Conservation (phyloP, 2,329 filamentous ascomycete genomes). For the Fusarium neocosmosporiellum region DNA sequence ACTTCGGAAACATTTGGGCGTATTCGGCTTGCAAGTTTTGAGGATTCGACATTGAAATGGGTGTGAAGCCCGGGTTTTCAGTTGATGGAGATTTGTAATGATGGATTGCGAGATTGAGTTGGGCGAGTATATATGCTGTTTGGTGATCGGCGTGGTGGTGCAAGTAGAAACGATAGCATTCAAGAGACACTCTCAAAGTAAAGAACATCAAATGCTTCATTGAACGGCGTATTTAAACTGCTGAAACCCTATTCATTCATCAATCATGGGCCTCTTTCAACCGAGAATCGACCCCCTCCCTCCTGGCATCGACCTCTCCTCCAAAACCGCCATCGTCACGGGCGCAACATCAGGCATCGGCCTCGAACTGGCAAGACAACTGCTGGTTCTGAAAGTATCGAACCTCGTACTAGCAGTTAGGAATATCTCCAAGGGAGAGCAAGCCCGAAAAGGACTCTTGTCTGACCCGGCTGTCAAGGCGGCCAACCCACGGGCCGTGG, state of each 20-base stretch:
- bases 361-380: slow-evolving; percentile 52
- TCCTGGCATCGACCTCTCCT: slow-evolving; percentile 32
- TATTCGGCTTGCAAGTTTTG: background rate
- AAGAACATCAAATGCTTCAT: background rate
- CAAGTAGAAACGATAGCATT: background rate
- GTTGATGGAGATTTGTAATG: background rate
- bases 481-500: slow-evolving; percentile 11
- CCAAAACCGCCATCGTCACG: slow-evolving; percentile 53
- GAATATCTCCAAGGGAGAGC: slow-evolving; percentile 44
- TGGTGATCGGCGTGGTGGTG: background rate
- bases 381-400: slow-evolving; percentile 48
- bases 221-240: accelerated
- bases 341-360: slow-evolving; percentile 58
- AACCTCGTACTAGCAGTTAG: slow-evolving; percentile 56
- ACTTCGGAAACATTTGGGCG: background rate
- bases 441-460: slow-evolving; percentile 25
- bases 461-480: slow-evolving; percentile 17
- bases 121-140: background rate
- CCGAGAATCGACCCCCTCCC: slow-evolving; percentile 25
- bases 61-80: background rate
- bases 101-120: background rate
- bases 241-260: background rate
- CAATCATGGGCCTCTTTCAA: slow-evolving; percentile 19
- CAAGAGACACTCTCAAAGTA: background rate
- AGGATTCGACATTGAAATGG: background rate